Conservation (phyloP, 306 rosid genomes). For the Trifolium dubium region DNA sequence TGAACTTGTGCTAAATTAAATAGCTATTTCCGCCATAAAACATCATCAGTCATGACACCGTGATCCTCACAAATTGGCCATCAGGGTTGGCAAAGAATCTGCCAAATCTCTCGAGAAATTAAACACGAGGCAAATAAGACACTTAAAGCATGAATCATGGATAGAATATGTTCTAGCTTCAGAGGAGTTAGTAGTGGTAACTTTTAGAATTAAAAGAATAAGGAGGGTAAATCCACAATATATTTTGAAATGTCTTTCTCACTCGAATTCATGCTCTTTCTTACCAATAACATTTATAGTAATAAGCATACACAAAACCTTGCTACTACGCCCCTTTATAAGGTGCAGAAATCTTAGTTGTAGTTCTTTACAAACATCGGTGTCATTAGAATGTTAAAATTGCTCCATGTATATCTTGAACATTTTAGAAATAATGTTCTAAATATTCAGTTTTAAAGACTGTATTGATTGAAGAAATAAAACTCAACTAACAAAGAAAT, state of each 20-base stretch:
- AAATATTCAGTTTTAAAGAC: slow-evolving; percentile 12
- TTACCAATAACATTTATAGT: background rate
- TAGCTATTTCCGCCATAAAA: background rate
- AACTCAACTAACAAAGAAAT: slow-evolving; percentile 9
- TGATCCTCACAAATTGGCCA: background rate
- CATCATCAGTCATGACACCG: background rate
- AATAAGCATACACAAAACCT: background rate
- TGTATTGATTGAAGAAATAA: background rate
- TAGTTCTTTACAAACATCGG: too few relatives aligned
- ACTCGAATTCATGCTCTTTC: slow-evolving; percentile 1
- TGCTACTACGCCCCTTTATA: background rate
- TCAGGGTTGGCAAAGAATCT: background rate
- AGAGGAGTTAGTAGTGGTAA: background rate
- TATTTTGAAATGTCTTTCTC: background rate
- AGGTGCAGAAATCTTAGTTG: too few relatives aligned
- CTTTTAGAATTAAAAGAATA: slow-evolving; percentile 2
- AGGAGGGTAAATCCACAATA: background rate
- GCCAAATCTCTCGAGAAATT: slow-evolving; percentile 2
- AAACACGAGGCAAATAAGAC: slow-evolving; percentile 6
- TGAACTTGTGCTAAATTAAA: background rate
- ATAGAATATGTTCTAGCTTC: background rate
- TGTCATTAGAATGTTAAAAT: too few relatives aligned
- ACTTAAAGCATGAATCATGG: slow-evolving; percentile 9
- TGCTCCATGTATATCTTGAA: too few relatives aligned
- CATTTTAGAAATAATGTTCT: background rate